Evolutionary conservation across 306 rosid genomes (phyloP).

Genomic region (Castanospermum australe): DNA sequence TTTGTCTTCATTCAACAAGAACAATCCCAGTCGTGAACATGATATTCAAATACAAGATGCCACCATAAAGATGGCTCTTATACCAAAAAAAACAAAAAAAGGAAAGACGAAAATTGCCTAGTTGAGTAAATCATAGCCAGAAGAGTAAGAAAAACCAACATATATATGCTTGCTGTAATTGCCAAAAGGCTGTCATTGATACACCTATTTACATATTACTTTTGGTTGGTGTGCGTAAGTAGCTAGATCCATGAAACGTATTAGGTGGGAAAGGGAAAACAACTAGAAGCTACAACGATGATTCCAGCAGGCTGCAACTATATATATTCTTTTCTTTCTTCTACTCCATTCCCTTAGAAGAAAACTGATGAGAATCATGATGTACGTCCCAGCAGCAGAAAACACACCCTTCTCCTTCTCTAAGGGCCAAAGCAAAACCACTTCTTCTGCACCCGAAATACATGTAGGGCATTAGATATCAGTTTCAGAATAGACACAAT

Average conservation of each 20-base stretch:
- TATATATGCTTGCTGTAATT: neutral
- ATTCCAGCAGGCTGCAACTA: constrained; percentile 8
- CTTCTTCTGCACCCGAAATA: constrained; percentile 49
- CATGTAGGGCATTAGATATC: neutral
- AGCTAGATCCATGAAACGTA: constrained; percentile 19
- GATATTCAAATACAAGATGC: neutral
- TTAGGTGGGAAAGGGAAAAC: constrained; percentile 24
- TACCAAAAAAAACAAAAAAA: neutral
- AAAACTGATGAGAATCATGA: constrained; percentile 16
- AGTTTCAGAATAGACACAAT: neutral
- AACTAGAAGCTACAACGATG: constrained; percentile 17
- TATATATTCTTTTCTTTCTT: constrained; percentile 11
- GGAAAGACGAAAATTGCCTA: neutral
- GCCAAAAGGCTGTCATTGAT: constrained; percentile 3
- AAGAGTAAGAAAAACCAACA: neutral
- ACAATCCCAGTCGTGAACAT: neutral
- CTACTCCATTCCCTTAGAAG: constrained; percentile 14
- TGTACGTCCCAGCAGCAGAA: neutral
- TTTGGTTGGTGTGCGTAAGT: neutral
- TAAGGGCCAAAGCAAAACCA: constrained; percentile 63
- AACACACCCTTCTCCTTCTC: neutral
- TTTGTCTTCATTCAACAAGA: constrained; percentile 23
- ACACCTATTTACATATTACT: constrained; percentile 28
- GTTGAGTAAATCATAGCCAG: neutral
- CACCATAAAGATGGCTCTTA: neutral